Evolutionary conservation across 441 rosid species (phyloP).

Genomic region (Brassica hybrid): DNA sequence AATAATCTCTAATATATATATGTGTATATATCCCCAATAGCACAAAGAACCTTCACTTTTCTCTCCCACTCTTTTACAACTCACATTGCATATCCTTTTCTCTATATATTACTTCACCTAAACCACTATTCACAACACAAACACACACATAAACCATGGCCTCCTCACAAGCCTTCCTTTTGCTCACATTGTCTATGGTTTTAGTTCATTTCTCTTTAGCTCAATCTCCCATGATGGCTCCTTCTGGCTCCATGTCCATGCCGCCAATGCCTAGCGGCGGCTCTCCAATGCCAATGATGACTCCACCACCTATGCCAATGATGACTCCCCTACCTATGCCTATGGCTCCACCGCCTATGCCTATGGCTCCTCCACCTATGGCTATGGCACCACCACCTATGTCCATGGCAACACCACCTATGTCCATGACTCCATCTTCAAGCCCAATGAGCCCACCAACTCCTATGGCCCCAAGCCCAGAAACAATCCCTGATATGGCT

Average conservation of each 20-base stretch:
- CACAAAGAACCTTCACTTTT: conserved; percentile 39
- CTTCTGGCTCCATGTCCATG: conserved; percentile 45
- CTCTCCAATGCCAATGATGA: conserved; percentile 26
- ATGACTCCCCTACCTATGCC: conserved; percentile 38
- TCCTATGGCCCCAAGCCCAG: conserved; percentile 16
- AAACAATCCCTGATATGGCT: conserved; percentile 26
- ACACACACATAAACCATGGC: conserved; percentile 31
- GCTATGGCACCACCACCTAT: conserved; percentile 14
- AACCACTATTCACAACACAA: conserved; percentile 30
- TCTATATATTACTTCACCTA: conserved; percentile 33
- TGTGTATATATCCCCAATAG: conserved; percentile 10
- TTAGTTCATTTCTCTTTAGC: conserved; percentile 33
- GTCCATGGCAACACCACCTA: not conserved
- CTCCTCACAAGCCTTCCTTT: conserved; percentile 28
- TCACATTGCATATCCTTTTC: conserved; percentile 1
- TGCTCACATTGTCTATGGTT: conserved; percentile 37
- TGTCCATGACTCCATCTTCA: conserved; percentile 32
- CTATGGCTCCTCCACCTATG: conserved; percentile 31
- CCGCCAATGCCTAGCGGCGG: conserved; percentile 35
- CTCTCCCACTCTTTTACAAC: conserved; percentile 29
- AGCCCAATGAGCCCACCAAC: conserved; percentile 32
- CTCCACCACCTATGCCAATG: conserved; percentile 32
- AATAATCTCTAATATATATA: conserved; percentile 18
- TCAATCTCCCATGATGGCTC: conserved; percentile 47
- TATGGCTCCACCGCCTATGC: conserved; percentile 30